These are phyloP conservation scores for Aspergillus melleus DNA, from an alignment of 2,329 filamentous ascomycete species.

Conservation along the genomic window DNA sequence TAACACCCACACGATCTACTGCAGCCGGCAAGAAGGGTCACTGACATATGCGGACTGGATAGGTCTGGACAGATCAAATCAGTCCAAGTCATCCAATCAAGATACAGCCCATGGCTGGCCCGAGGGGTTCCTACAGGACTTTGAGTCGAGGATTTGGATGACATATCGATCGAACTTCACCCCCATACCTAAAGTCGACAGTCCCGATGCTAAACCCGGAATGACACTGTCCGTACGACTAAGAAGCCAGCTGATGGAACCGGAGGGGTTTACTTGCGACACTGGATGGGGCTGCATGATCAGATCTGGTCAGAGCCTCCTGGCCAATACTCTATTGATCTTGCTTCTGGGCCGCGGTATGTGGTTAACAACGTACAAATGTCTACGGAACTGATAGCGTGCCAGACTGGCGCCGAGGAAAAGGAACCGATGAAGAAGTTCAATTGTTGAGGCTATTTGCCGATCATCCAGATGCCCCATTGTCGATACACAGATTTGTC, in stretches of 20 bases:
- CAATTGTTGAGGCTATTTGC: conserved; percentile 78
- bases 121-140: conserved; percentile 80
- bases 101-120: conserved; percentile 67
- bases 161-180: conserved; percentile 89
- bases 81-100: conserved; percentile 5
- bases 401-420: conserved; percentile 74
- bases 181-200: conserved; percentile 74
- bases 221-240: conserved; percentile 84
- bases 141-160: conserved; percentile 93
- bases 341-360: conserved; percentile 76
- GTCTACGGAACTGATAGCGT: conserved; percentile 20
- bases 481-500: conserved; percentile 94
- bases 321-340: conserved; percentile 79
- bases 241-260: conserved; percentile 75
- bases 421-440: conserved; percentile 61
- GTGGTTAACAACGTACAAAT: conserved; percentile 17
- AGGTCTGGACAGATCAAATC: conserved; percentile 2
- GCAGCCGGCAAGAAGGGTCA: not conserved
- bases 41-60: not conserved
- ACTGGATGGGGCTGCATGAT: conserved; percentile 99
- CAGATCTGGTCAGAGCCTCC: conserved; percentile 85
- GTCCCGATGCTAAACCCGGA: conserved; percentile 67
- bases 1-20: not conserved
- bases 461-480: conserved; percentile 80
- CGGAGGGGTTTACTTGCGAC: conserved; percentile 83